phyloP scores from a whole-genome alignment of 2,329 filamentous ascomycete genomes.

The Acephala macrosclerotiorum region DNA sequence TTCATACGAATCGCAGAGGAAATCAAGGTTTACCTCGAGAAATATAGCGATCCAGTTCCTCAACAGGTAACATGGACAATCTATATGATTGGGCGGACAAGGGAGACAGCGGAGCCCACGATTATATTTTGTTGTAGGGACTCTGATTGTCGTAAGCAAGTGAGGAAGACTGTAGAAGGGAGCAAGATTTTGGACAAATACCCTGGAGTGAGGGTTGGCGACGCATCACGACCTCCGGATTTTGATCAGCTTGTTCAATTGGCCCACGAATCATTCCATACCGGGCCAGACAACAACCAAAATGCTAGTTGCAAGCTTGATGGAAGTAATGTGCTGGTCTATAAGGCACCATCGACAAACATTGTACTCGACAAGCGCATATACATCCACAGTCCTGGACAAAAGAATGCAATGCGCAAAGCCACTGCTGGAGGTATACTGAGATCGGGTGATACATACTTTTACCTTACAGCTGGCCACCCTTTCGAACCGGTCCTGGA shows the following conservation, averaged over 20 bases:
- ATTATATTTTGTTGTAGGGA: background rate
- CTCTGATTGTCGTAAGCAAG: background rate
- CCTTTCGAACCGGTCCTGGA: background rate
- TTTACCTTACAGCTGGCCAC: background rate
- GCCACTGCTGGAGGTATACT: background rate
- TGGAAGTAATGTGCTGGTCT: background rate
- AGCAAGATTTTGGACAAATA: background rate
- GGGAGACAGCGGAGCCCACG: background rate
- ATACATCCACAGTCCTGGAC: background rate
- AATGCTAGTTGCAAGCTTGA: background rate
- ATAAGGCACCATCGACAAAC: background rate
- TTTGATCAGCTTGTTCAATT: constrained; percentile 19
- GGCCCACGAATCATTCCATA: background rate
- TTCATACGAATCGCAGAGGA: constrained; percentile 20
- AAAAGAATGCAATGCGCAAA: background rate
- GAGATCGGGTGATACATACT: background rate
- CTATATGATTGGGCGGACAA: background rate
- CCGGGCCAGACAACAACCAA: background rate
- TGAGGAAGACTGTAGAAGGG: background rate
- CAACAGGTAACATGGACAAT: background rate
- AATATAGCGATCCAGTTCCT: constrained; percentile 20
- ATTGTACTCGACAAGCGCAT: background rate
- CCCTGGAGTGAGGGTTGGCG: constrained; percentile 12
- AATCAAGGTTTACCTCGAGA: constrained; percentile 28
- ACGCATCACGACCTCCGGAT: constrained; percentile 18